A percentile compares a stretch with the other conserved stretches of the same genome.
These are phyloP conservation scores for Phanerochaete sordida DNA, from an alignment of 768 basidiomycete species.

Conservation along the genomic window DNA sequence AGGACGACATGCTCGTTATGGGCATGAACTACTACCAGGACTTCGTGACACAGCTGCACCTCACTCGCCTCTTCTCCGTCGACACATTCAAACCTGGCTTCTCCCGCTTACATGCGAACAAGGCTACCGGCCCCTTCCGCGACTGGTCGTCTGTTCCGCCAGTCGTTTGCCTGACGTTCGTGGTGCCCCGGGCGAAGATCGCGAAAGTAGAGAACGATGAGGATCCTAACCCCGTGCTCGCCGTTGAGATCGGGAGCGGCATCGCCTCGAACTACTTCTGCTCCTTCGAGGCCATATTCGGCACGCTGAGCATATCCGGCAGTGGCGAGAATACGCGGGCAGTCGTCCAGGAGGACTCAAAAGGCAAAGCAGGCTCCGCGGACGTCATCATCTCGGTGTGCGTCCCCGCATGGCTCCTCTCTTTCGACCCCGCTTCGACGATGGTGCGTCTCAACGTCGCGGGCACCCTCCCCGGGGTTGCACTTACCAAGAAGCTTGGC, in stretches of 20 bases:
- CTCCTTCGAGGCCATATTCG: conserved; percentile 22
- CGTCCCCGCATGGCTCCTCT: conserved; percentile 26
- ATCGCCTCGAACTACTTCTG: conserved; percentile 25
- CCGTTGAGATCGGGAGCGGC: conserved; percentile 19
- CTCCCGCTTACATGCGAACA: neutral
- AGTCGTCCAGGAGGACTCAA: conserved; percentile 14
- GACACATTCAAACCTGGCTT: conserved; percentile 11
- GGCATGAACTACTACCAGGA: conserved; percentile 41
- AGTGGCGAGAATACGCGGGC: conserved; percentile 9
- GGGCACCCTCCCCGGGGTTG: neutral
- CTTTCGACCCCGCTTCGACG: neutral
- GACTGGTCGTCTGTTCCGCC: conserved; percentile 30
- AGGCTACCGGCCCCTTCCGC: conserved; percentile 9
- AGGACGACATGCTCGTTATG: conserved; percentile 23
- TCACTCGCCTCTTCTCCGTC: conserved; percentile 35
- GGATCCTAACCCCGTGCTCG: conserved; percentile 29
- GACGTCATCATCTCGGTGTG: conserved; percentile 19
- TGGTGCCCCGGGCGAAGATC: conserved; percentile 32
- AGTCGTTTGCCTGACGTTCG: conserved; percentile 34
- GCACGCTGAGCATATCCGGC: conserved; percentile 11
- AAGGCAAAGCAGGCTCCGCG: conserved; percentile 13
- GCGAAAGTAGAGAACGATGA: conserved; percentile 21
- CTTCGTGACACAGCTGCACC: conserved; percentile 41
- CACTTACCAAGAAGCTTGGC: neutral
- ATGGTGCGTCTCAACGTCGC: neutral